A percentile compares a stretch with the other conserved stretches of the same genome.
Evolutionary conservation across 1,139 yeast genomes (phyloP).

Genomic region (Pichia sp.): DNA sequence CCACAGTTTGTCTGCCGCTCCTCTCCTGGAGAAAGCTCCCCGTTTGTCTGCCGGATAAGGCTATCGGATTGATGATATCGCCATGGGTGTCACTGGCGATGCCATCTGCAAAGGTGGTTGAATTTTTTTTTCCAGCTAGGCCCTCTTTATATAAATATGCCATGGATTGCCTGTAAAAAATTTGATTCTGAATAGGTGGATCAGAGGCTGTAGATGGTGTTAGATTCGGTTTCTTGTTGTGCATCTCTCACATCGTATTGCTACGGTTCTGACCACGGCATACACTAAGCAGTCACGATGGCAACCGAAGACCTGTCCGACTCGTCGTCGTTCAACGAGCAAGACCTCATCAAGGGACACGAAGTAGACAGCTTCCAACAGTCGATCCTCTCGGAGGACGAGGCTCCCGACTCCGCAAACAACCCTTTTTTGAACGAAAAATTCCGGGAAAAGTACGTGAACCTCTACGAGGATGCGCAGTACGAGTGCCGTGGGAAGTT

Average conservation of each 20-base stretch:
- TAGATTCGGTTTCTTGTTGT: too few relatives aligned
- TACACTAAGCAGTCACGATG: background rate
- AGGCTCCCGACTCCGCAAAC: slow-evolving; percentile 11
- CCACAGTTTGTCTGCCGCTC: too few relatives aligned
- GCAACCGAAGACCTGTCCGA: background rate
- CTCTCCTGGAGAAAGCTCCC: too few relatives aligned
- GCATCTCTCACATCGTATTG: too few relatives aligned
- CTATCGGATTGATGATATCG: too few relatives aligned
- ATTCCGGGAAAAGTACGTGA: slow-evolving; percentile 39
- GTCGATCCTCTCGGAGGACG: slow-evolving; percentile 5
- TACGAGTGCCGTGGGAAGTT: slow-evolving; percentile 43
- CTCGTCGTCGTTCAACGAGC: background rate
- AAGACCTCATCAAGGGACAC: background rate
- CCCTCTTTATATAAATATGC: background rate
- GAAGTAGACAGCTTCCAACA: background rate
- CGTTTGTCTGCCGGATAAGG: too few relatives aligned
- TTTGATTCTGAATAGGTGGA: too few relatives aligned
- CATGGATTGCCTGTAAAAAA: too few relatives aligned
- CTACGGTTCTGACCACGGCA: background rate
- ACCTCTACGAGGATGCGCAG: slow-evolving; percentile 38
- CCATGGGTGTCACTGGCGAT: too few relatives aligned
- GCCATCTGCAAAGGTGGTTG: too few relatives aligned
- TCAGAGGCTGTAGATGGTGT: too few relatives aligned
- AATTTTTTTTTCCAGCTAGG: background rate
- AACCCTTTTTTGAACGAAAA: slow-evolving; percentile 36